Evolutionary conservation across 1,284 basidiomycete genomes (phyloP), one percentile per base, ranked within the genome.

Genomic region (Rhizopogon parksii): DNA sequence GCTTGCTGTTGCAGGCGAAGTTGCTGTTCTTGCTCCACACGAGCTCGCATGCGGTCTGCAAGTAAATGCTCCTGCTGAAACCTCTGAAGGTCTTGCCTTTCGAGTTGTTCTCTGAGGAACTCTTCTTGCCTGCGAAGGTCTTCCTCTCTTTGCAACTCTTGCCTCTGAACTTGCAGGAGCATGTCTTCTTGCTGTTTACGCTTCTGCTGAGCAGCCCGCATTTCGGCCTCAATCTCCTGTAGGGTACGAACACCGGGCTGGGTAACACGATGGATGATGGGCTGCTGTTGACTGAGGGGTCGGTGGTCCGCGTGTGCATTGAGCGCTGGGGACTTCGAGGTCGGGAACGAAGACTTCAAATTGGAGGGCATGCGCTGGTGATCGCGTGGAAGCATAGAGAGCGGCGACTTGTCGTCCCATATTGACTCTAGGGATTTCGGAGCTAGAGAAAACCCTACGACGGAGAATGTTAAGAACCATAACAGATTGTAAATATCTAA

Each of bases 161-260:
- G 60, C 40, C 62, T 58, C 50, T 62, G 64, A 21, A 67, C 65
- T 39, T 68, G 66, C 25, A 71, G 63, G 40, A 67, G 64, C 3
- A 61, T 57, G 32, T 70, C 67, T 51, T 72, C 63, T 35, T 67
- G 64, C 50, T 70, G 69, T 40, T 72, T 67, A 38, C 68, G 62
- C 55, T 74, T 75, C 52, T 78, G 78, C 40, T 75, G 74, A 38
- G 73, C 73, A 6, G 76, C 72, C 8, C 76, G 74, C 87, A 95
- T 91, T 68, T 98, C 91, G 3, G 89, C 87, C 67, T 99, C 95
- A 55, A 98, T 91, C 66, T 98, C 93, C 57, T 94, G 90, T 24
- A 98, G 69, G 0, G 92, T 95, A 51, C 87, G 82, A 30, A 82
- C 78, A 35, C 82, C 79, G 2, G 67, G 70, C 40, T 72, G 73